Evolutionary conservation across 2,329 filamentous ascomycete species (phyloP), one percentile per base, ranked within the genome.

Genomic region (Malbranchea cinnamomea): DNA sequence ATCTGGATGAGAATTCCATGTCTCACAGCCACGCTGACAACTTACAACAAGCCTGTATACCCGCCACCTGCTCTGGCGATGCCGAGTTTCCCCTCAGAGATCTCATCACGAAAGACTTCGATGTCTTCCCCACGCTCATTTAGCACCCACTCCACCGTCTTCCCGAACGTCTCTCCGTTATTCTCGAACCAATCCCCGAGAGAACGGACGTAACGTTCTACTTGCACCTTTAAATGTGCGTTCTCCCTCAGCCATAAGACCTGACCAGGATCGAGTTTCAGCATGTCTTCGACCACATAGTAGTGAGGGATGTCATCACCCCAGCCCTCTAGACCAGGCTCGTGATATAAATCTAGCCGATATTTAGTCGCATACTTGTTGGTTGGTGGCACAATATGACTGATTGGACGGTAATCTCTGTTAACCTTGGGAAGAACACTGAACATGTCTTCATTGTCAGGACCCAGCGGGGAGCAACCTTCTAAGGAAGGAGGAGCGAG

Each of bases 231-330:
- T 6, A 65, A 41, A 19, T 61, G 62, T 23, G 65, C 65, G 38
- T 69, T 57, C 37, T 72, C 65, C 32, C 62, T 63, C 32, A 75
- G 46, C 55, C 62, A 68, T 37, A 75, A 42, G 6, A 74, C 56
- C 46, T 74, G 68, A 22, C 62, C 65, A 0, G 71, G 71, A 34
- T 73, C 64, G 21, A 75, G 53, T 48, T 75, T 75, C 50, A 74
- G 54, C 63, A 74, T 71, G 37, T 74, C 69, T 40, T 75, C 67
- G 3, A 75, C 62, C 4, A 74, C 57, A 39, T 75, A 74, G 45
- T 74, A 74, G 37, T 74, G 70, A 9, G 60, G 57, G 28, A 74
- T 68, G 32, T 74, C 70, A 40, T 74, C 70, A 17, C 71, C 71
- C 71, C 71, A 75, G 14, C 71, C 71, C 47, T 73, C 68, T n/a